A percentile compares a stretch with the other conserved stretches of the same genome.
These are phyloP conservation scores for Copromyces sp. DNA, from an alignment of 495 filamentous ascomycete genomes.

Conservation along the genomic window DNA sequence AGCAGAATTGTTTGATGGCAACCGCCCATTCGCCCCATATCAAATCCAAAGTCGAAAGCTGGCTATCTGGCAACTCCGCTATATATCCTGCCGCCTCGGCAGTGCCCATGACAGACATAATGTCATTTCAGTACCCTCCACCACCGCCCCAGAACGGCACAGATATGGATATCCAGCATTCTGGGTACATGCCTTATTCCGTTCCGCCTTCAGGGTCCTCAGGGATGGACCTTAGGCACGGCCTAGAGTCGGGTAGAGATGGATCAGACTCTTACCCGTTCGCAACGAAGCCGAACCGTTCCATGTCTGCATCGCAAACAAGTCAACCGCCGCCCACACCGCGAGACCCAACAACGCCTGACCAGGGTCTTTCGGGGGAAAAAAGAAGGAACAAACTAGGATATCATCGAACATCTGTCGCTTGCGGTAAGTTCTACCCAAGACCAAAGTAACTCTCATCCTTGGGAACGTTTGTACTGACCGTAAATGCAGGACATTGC, in stretches of 20 bases:
- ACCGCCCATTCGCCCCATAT: slow-evolving; percentile 22
- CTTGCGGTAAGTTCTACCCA: slow-evolving; percentile 69
- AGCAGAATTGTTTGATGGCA: slow-evolving; percentile 23
- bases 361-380: slow-evolving; percentile 46
- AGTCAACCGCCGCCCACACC: slow-evolving; percentile 40
- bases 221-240: slow-evolving; percentile 29
- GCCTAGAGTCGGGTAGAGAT: slow-evolving; percentile 25
- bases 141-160: slow-evolving; percentile 33
- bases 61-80: slow-evolving; percentile 22
- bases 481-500: slow-evolving; percentile 60
- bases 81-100: slow-evolving; percentile 24
- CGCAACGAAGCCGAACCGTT: slow-evolving; percentile 45
- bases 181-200: slow-evolving; percentile 32
- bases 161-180: slow-evolving; percentile 33
- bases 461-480: slow-evolving; percentile 6
- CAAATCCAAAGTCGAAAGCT: slow-evolving; percentile 22
- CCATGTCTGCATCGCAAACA: slow-evolving; percentile 39
- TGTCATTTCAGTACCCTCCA: slow-evolving; percentile 44
- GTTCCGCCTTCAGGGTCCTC: slow-evolving; percentile 29
- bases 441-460: background rate
- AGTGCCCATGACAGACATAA: slow-evolving; percentile 36
- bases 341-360: slow-evolving; percentile 11
- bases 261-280: slow-evolving; percentile 29
- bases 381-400: slow-evolving; percentile 95
- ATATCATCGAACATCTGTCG: slow-evolving; percentile 94